Evolutionary conservation across 202 grass and related monocot species (phyloP), one percentile per base, ranked within the genome.

Genomic region (Carex sylvatica): DNA sequence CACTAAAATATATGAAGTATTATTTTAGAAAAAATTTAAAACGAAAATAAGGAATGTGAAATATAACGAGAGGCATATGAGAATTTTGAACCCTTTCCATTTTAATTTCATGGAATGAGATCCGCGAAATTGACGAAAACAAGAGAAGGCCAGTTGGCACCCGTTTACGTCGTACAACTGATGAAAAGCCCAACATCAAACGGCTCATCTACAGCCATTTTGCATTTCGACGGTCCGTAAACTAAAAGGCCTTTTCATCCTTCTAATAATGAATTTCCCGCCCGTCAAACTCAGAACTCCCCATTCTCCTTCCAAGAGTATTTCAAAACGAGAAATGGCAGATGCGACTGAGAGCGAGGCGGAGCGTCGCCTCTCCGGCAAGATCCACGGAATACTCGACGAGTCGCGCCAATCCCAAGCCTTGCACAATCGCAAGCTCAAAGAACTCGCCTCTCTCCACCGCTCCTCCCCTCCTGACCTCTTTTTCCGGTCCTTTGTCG

Each of bases 391-490:
- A 70, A 85, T 95, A 68, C 87, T 98, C 38, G 82, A 95, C 87
- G 95, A 98, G 3, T 95, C 92, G 74, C 62, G 86, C 31, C 82
- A 87, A 15, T 93, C 95, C 60, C 83, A 88, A 78, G 90, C 92
- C 19, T 81, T 90, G 61, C 90, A 93, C 75, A 87, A 85, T 42
- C 92, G 95, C 18, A 95, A 95, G 87, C 76, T 93, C 16, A 88
- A 87, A 70, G 95, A 98, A 84, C 89, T 98, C 79, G 23, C 82
- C 14, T 83, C 86, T 44, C 65, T 93, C 79, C 90, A 88, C 70
- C 67, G 86, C 52, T 73, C 86, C 61, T 58, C 83, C 49, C 10
- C 70, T 18, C 10, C 86, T 6, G 30, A 31, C 14, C 77, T 40
- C 59, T 98, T 95, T 91, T 90, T 93, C 55, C 18, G 42, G 0